Conservation (phyloP, 2,329 filamentous ascomycete genomes). For the Pseudocercospora macadamiae region DNA sequence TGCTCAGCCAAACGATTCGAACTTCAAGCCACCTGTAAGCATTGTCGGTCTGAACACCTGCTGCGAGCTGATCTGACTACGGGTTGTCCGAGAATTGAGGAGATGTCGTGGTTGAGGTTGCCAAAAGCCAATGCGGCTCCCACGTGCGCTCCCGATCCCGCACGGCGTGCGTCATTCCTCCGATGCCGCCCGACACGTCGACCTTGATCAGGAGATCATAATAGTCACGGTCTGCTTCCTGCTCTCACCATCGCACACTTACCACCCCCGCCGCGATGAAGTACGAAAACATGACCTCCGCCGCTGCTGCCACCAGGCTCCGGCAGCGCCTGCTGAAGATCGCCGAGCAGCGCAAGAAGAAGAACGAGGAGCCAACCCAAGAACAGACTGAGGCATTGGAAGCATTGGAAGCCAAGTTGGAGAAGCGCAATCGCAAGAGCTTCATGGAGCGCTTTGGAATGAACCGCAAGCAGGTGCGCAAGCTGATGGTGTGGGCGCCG, state of each 20-base stretch:
- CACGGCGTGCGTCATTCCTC: background rate
- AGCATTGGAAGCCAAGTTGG: background rate
- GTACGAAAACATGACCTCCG: conserved; percentile 1
- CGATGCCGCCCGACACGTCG: conserved; percentile 4
- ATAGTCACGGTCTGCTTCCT: background rate
- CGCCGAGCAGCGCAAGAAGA: background rate
- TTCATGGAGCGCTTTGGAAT: conserved; percentile 1
- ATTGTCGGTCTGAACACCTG: background rate
- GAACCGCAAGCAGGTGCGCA: conserved; percentile 1
- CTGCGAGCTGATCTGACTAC: background rate
- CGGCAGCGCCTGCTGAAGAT: background rate
- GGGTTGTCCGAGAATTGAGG: background rate
- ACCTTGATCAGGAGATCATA: background rate
- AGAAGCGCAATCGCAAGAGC: conserved; percentile 2
- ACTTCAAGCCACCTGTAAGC: too few relatives aligned
- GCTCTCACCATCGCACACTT: too few relatives aligned
- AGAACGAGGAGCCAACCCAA: background rate
- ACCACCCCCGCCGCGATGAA: background rate
- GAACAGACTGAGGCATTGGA: background rate
- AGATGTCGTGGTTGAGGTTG: background rate
- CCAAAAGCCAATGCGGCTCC: background rate
- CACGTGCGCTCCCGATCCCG: background rate
- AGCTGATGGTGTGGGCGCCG: conserved; percentile 1
- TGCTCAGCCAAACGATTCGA: too few relatives aligned
- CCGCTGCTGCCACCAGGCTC: background rate